A percentile compares a stretch with the other conserved stretches of the same genome.
Conservation (phyloP, 2,329 filamentous ascomycete genomes). For the Neofusicoccum laricinum region DNA sequence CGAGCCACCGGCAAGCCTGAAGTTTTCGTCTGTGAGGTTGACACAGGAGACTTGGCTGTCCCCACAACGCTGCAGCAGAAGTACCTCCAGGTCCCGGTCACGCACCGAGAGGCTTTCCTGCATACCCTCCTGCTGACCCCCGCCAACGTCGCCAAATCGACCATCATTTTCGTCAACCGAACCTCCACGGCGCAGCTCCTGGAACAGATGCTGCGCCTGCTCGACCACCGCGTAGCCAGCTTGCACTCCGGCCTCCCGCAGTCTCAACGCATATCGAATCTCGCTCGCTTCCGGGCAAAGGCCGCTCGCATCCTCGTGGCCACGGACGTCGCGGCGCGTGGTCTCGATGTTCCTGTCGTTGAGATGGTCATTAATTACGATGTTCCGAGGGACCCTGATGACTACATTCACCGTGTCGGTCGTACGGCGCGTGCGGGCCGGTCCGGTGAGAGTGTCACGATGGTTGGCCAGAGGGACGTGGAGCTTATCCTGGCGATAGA, state of each 20-base stretch:
- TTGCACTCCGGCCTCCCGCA: constrained; percentile 87
- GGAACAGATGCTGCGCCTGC: constrained; percentile 79
- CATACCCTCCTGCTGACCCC: constrained; percentile 83
- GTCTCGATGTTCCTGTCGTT: constrained; percentile 92
- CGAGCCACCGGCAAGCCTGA: constrained; percentile 66
- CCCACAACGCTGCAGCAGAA: constrained; percentile 78
- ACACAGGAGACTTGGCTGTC: constrained; percentile 69
- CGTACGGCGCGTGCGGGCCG: constrained; percentile 91
- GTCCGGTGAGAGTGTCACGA: constrained; percentile 75
- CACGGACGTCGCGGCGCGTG: constrained; percentile 90
- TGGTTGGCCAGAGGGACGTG: constrained; percentile 92
- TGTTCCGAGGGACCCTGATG: constrained; percentile 90
- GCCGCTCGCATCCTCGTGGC: constrained; percentile 89
- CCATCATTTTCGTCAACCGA: constrained; percentile 93
- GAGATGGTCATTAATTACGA: constrained; percentile 92
- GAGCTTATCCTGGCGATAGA: constrained; percentile 90
- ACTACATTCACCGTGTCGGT: constrained; percentile 95
- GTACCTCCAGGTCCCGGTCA: constrained; percentile 84
- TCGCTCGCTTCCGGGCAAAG: constrained; percentile 84
- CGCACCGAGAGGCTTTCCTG: constrained; percentile 91
- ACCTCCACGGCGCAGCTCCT: constrained; percentile 85
- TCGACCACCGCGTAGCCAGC: constrained; percentile 86
- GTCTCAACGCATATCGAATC: constrained; percentile 78
- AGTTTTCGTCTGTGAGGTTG: constrained; percentile 86
- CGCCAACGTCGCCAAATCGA: constrained; percentile 68